phyloP scores from a whole-genome alignment of 1,284 basidiomycete species.

The Ustilago trichophora region DNA sequence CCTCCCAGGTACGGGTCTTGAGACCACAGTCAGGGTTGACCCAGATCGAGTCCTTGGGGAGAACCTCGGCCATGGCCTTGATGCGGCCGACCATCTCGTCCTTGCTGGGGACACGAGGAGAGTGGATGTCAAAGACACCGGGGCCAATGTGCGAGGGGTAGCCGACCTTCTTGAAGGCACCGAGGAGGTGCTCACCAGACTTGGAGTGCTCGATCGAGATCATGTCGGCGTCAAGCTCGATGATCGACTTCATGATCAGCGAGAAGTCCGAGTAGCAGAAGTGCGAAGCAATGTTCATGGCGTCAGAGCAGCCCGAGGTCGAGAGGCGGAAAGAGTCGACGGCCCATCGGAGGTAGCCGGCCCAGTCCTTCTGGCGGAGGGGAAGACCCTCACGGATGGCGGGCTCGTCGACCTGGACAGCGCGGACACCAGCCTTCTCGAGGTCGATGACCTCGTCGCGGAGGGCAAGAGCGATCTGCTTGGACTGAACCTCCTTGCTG shows the following conservation, averaged over 20 bases:
- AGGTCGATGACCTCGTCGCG: conserved; percentile 98
- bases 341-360: conserved; percentile 65
- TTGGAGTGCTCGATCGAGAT: conserved; percentile 91
- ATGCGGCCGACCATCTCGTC: conserved; percentile 96
- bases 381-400: conserved; percentile 92
- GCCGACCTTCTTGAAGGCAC: conserved; percentile 92
- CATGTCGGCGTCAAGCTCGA: conserved; percentile 97
- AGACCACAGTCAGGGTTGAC: conserved; percentile 86
- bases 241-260: conserved; percentile 97
- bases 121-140: conserved; percentile 94
- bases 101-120: conserved; percentile 86
- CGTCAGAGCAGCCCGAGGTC: conserved; percentile 62
- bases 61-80: conserved; percentile 73
- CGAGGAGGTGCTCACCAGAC: conserved; percentile 78
- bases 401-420: conserved; percentile 99
- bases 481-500: conserved; percentile 93
- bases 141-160: conserved; percentile 99
- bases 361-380: conserved; percentile 63
- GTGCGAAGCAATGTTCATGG: conserved; percentile 65
- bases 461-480: conserved; percentile 96
- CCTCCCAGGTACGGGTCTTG: conserved; percentile 67
- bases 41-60: conserved; percentile 70
- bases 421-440: conserved; percentile 94
- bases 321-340: conserved; percentile 66
- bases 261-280: conserved; percentile 75